Conservation (phyloP, 768 basidiomycete genomes). For the Tremella yokohamensis region DNA sequence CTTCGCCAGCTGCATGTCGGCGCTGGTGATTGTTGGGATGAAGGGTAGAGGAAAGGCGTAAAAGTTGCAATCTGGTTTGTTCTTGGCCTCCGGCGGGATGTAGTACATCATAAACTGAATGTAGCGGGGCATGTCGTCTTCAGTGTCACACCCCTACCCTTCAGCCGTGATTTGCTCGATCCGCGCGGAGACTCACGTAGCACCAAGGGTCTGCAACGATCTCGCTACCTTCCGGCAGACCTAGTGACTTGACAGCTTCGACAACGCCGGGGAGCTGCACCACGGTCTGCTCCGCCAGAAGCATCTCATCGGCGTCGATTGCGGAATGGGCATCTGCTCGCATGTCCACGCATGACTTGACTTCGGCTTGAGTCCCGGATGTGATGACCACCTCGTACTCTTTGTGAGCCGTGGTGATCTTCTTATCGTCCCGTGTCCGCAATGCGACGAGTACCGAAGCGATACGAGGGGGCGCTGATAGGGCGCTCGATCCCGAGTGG, state of each 20-base stretch:
- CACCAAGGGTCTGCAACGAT: constrained; percentile 23
- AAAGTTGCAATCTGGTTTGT: constrained; percentile 20
- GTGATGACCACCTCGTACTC: not conserved
- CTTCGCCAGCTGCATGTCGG: constrained; percentile 38
- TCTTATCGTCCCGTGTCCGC: not conserved
- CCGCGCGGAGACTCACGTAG: constrained; percentile 7
- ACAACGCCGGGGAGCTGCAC: constrained; percentile 15
- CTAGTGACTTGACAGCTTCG: constrained; percentile 14
- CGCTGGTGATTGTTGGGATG: constrained; percentile 13
- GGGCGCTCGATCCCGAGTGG: not conserved
- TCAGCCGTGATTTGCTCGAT: not conserved
- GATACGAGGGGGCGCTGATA: not conserved
- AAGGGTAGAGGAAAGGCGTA: constrained; percentile 25
- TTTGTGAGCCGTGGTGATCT: not conserved
- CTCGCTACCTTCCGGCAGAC: constrained; percentile 10
- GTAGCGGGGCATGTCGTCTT: constrained; percentile 2
- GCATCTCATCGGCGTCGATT: constrained; percentile 23
- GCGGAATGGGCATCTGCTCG: constrained; percentile 8
- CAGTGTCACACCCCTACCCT: constrained; percentile 5
- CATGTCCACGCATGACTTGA: not conserved
- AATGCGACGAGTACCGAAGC: not conserved
- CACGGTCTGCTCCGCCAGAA: constrained; percentile 15
- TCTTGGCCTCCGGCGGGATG: constrained; percentile 2
- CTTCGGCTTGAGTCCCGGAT: not conserved
- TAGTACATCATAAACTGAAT: constrained; percentile 19